A percentile compares a stretch with the other conserved stretches of the same genome.
Conservation (phyloP, 192 early-diverging fungal species). For the Coemansia sp. region DNA sequence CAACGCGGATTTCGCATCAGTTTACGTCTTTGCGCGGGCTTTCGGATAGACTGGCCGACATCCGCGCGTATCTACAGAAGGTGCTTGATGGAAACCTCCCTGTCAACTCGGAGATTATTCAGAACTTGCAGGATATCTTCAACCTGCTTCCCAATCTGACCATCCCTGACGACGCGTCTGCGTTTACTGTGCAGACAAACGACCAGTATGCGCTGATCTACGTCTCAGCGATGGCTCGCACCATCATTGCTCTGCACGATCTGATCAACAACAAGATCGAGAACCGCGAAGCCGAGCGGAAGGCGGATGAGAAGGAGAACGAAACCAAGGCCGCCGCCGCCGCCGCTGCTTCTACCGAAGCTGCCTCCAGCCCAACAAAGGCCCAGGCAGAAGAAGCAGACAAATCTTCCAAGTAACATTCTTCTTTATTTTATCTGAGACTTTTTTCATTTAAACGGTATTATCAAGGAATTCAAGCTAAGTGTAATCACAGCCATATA, state of each 20-base stretch:
- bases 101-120: conserved; percentile 94
- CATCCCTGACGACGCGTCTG: conserved; percentile 69
- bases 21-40: conserved; percentile 89
- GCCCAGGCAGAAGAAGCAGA: not conserved
- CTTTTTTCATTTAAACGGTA: not conserved
- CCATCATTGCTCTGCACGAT: conserved; percentile 95
- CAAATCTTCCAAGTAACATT: conserved; percentile 5
- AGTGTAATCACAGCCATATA: no score
- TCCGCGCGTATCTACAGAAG: conserved; percentile 82
- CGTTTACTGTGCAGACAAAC: conserved; percentile 92
- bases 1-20: conserved; percentile 90
- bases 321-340: conserved; percentile 25
- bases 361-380: conserved; percentile 7
- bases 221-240: conserved; percentile 83
- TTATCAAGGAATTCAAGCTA: not conserved
- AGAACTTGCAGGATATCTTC: conserved; percentile 98
- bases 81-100: conserved; percentile 84
- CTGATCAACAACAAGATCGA: conserved; percentile 97
- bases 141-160: conserved; percentile 93
- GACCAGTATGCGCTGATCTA: conserved; percentile 96
- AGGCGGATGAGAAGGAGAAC: conserved; percentile 33
- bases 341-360: conserved; percentile 4
- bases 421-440: not conserved
- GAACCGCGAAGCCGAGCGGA: conserved; percentile 58
- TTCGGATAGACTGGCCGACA: conserved; percentile 78